Percentiles rank a stretch among this genome's conserved stretches.
Conservation (phyloP, 1,284 basidiomycete genomes). For the Cryptococcus amylolentus region DNA sequence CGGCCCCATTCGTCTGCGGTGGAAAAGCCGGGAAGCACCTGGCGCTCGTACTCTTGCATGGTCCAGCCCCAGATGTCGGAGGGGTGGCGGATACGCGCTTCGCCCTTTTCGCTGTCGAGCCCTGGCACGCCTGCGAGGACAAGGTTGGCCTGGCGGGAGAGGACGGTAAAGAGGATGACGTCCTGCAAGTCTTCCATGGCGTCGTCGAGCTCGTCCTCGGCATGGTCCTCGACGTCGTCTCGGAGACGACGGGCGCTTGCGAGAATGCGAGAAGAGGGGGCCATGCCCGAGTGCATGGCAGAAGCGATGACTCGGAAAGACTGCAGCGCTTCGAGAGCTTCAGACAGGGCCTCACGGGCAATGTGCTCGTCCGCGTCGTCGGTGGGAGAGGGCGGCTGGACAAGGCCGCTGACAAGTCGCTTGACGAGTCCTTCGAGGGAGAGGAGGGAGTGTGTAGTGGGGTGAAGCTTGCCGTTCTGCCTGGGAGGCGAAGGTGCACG, state of each 20-base stretch:
- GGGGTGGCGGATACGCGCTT: conserved; percentile 25
- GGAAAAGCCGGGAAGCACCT: conserved; percentile 46
- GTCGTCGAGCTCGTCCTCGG: conserved; percentile 46
- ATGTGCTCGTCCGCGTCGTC: conserved; percentile 46
- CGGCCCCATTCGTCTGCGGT: conserved; percentile 48
- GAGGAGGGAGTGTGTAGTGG: conserved; percentile 42
- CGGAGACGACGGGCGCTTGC: conserved; percentile 31
- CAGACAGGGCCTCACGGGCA: conserved; percentile 48
- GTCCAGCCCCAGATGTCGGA: conserved; percentile 44
- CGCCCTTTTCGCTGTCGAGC: conserved; percentile 10
- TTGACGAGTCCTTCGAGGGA: conserved; percentile 48
- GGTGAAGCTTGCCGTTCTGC: conserved; percentile 23
- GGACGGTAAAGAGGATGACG: conserved; percentile 42
- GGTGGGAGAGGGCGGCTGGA: conserved; percentile 39
- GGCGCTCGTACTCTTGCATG: conserved; percentile 44
- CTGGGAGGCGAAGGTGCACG: conserved; percentile 46
- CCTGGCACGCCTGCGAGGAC: conserved; percentile 16
- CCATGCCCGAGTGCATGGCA: conserved; percentile 33
- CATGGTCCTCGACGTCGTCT: conserved; percentile 44
- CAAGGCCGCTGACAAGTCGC: conserved; percentile 43
- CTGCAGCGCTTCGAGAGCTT: conserved; percentile 48
- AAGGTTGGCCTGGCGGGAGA: conserved; percentile 40
- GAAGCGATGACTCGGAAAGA: conserved; percentile 43
- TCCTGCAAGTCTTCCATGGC: conserved; percentile 50
- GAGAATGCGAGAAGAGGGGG: conserved; percentile 21